A percentile compares a stretch with the other conserved stretches of the same genome.
These are phyloP conservation scores for Quercus tomentella DNA, from an alignment of 331 rosid species.

Conservation along the genomic window DNA sequence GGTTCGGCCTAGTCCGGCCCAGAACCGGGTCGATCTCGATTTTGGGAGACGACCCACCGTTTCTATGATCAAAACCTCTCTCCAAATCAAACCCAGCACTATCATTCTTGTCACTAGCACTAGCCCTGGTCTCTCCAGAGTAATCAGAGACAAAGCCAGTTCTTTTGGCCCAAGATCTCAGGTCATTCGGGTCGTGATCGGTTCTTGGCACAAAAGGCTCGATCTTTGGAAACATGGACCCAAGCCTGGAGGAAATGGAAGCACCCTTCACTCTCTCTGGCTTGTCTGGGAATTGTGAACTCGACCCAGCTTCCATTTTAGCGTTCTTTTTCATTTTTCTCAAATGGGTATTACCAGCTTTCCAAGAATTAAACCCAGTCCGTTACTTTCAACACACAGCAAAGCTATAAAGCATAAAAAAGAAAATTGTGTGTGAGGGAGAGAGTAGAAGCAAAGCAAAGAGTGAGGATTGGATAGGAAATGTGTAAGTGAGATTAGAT, in stretches of 20 bases:
- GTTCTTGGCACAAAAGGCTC: constrained; percentile 64
- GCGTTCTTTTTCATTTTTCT: not conserved
- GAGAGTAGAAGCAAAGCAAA: constrained; percentile 43
- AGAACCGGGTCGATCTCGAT: constrained; percentile 82
- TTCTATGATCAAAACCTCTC: constrained; percentile 33
- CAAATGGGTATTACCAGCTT: constrained; percentile 13
- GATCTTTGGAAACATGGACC: constrained; percentile 30
- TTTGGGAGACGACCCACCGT: constrained; percentile 69
- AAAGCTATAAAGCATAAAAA: constrained; percentile 12
- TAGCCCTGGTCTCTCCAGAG: constrained; percentile 61
- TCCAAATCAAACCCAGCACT: constrained; percentile 53
- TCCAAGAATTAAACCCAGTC: constrained; percentile 9
- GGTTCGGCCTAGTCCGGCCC: constrained; percentile 52
- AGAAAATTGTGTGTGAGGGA: not conserved
- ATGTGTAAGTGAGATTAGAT: not conserved
- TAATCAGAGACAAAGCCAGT: constrained; percentile 84
- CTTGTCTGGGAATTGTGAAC: constrained; percentile 24
- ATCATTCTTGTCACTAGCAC: constrained; percentile 42
- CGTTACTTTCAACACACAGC: not conserved
- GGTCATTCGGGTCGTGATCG: constrained; percentile 71
- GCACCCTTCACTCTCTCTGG: constrained; percentile 32
- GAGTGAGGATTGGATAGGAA: constrained; percentile 12
- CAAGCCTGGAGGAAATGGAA: constrained; percentile 11
- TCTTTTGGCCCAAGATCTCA: constrained; percentile 84
- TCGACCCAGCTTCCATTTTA: constrained; percentile 58